Conservation (phyloP, 306 rosid species). For the Malus sieversii region DNA sequence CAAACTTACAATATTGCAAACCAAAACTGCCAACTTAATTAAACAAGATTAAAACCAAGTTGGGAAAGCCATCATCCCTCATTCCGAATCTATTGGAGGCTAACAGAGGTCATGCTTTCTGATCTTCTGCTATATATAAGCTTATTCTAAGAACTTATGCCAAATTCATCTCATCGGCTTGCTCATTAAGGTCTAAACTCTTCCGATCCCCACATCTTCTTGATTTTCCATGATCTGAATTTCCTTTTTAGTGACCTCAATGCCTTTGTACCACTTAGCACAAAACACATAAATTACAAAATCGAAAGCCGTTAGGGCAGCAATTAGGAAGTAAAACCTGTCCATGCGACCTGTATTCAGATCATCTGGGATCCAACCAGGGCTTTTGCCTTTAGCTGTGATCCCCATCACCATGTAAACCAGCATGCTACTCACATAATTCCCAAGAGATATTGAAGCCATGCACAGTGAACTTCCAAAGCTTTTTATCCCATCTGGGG, state of each 20-base stretch:
- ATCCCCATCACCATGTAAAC: constrained; percentile 49
- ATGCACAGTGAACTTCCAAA: constrained; percentile 73
- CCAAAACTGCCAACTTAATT: not conserved
- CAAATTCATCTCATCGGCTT: not conserved
- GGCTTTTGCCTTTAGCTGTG: constrained; percentile 32
- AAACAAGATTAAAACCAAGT: not conserved
- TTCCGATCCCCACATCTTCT: not conserved
- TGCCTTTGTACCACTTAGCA: constrained; percentile 48
- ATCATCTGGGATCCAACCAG: constrained; percentile 66
- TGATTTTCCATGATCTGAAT: not conserved
- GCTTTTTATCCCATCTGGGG: constrained; percentile 70
- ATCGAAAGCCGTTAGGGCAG: constrained; percentile 39
- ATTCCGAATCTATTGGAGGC: not conserved
- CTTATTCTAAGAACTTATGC: not conserved
- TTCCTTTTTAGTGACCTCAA: not conserved
- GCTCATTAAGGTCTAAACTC: not conserved
- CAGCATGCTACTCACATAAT: constrained; percentile 52
- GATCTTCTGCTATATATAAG: not conserved
- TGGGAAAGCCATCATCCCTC: constrained; percentile 1
- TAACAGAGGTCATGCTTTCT: not conserved
- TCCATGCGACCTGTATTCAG: constrained; percentile 55
- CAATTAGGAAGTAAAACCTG: constrained; percentile 62
- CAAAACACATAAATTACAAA: constrained; percentile 35
- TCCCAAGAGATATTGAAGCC: constrained; percentile 69
- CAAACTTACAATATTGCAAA: not conserved